Percentiles rank a stretch among this genome's conserved stretches.
Conservation (phyloP, 31 red algal genomes). For the Odonthalia washingtoniensis region DNA sequence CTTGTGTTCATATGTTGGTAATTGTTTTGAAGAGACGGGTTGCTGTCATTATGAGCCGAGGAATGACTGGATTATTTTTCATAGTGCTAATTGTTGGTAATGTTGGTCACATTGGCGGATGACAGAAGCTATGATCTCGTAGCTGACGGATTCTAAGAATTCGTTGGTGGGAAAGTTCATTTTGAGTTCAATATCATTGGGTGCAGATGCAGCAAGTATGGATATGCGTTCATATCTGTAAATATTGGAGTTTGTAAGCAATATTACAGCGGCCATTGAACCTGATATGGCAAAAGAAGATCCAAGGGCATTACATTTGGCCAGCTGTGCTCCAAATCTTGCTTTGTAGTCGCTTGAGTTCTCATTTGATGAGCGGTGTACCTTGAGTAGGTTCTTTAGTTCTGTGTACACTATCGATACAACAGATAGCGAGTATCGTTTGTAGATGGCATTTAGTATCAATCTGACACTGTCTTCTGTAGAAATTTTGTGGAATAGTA, state of each 20-base stretch:
- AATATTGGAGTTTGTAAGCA: not conserved
- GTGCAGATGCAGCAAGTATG: not conserved
- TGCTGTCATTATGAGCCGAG: too few relatives aligned
- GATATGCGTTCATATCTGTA: not conserved
- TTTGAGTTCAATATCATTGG: too few relatives aligned
- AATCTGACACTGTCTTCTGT: not conserved
- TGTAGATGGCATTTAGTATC: not conserved
- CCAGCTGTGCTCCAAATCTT: not conserved
- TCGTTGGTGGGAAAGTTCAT: too few relatives aligned
- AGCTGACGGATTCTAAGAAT: too few relatives aligned
- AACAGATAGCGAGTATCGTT: not conserved
- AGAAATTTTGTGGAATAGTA: not conserved
- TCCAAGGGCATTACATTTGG: not conserved
- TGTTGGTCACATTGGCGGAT: too few relatives aligned
- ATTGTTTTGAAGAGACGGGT: too few relatives aligned
- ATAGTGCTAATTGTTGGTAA: too few relatives aligned
- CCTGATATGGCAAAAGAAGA: not conserved
- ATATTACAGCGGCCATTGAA: not conserved
- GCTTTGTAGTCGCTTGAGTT: not conserved
- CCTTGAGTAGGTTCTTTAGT: not conserved
- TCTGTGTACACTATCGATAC: not conserved
- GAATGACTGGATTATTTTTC: too few relatives aligned
- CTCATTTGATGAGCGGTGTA: not conserved
- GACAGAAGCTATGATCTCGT: too few relatives aligned
- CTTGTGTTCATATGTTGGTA: too few relatives aligned